These are phyloP conservation scores for Nyssa sinensis DNA, from an alignment of 148 eudicot genomes.

Conservation along the genomic window DNA sequence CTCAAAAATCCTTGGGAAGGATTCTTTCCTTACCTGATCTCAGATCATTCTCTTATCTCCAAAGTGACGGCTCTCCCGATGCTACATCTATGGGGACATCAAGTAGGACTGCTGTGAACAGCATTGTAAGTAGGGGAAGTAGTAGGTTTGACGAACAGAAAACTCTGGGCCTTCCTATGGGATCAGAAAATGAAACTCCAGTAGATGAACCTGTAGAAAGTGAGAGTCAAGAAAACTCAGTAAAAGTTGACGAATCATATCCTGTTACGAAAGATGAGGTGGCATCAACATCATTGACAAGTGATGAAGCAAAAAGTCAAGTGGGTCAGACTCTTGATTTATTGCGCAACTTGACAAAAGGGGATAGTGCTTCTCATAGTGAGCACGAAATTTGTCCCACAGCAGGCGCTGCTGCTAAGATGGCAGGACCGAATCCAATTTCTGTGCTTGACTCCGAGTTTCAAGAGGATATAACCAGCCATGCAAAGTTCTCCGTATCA, in stretches of 20 bases:
- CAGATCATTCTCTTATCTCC: constrained; percentile 25
- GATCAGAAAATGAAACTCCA: constrained; percentile 20
- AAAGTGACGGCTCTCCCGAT: constrained; percentile 19
- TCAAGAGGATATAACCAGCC: background rate
- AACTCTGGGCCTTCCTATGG: background rate
- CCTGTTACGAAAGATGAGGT: constrained; percentile 3
- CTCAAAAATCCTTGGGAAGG: constrained; percentile 35
- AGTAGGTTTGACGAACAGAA: constrained; percentile 22
- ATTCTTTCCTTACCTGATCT: constrained; percentile 77
- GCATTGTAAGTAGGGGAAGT: constrained; percentile 4
- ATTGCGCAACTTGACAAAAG: background rate
- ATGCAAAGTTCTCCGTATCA: background rate
- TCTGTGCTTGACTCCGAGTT: background rate
- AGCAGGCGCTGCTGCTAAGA: background rate
- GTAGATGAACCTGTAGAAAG: constrained; percentile 13
- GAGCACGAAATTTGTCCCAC: background rate
- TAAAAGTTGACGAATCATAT: constrained; percentile 7
- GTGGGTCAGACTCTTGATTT: background rate
- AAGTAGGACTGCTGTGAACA: constrained; percentile 14
- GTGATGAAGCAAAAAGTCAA: background rate
- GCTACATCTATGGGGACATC: constrained; percentile 7
- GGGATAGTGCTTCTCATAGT: background rate
- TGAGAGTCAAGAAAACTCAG: constrained; percentile 15
- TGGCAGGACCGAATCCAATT: constrained; percentile 3
- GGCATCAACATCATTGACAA: background rate